Percentiles rank a stretch among this genome's conserved stretches.
These are phyloP conservation scores for Deuterostichococcus epilithicus DNA, from an alignment of 139 green algal genomes.

Conservation along the genomic window DNA sequence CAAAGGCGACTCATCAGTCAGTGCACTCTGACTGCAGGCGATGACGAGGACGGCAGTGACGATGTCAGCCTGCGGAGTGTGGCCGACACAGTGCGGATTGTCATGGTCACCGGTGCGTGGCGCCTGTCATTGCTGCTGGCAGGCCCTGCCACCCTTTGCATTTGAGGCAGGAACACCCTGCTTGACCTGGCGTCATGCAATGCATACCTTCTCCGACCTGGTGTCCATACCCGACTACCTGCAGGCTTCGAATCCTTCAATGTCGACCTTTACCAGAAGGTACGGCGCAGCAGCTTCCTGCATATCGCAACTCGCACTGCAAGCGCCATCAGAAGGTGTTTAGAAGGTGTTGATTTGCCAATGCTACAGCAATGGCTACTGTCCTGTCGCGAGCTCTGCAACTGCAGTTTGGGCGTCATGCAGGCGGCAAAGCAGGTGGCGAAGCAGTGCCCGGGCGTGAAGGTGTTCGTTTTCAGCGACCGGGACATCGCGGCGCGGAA, in stretches of 20 bases:
- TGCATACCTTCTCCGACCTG: no score
- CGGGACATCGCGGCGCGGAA: slow-evolving; percentile 64
- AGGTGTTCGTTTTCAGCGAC: slow-evolving; percentile 86
- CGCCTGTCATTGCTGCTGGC: no score
- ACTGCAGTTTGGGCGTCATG: not conserved
- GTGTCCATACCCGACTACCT: not conserved
- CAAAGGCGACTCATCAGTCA: not conserved
- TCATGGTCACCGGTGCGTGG: not conserved
- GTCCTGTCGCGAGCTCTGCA: not conserved
- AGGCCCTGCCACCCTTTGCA: no score
- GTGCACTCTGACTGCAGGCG: not conserved
- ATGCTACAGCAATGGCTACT: not conserved
- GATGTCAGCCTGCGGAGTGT: not conserved
- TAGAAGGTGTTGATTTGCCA: not conserved
- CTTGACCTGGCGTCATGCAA: no score
- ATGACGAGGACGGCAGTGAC: not conserved
- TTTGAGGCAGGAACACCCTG: no score
- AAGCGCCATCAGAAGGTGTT: not conserved
- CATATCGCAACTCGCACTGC: not conserved
- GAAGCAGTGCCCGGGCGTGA: slow-evolving; percentile 34
- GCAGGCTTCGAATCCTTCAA: slow-evolving; percentile 98
- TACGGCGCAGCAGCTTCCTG: slow-evolving; percentile 19
- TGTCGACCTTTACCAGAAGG: slow-evolving; percentile 79
- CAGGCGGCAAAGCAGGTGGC: slow-evolving; percentile 31
- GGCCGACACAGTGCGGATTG: not conserved